Evolutionary conservation across 768 basidiomycete genomes (phyloP).

Genomic region (Mycena galericulata): DNA sequence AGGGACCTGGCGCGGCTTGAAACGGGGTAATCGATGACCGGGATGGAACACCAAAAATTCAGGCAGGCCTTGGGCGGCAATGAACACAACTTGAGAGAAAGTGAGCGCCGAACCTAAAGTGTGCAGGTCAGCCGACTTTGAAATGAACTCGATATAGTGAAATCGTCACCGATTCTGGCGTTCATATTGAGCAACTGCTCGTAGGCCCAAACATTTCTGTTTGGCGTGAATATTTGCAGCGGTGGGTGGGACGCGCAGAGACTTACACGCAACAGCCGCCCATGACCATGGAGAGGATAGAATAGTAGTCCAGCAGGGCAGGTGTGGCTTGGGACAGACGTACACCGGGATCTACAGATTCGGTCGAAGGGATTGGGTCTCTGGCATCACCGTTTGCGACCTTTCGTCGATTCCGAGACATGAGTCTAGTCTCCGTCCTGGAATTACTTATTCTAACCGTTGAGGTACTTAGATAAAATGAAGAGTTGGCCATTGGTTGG

Average conservation of each 20-base stretch:
- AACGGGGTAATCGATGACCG: slow-evolving; percentile 54
- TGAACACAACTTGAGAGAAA: slow-evolving; percentile 87
- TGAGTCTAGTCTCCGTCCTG: background rate
- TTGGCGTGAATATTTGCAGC: background rate
- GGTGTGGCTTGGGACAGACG: slow-evolving; percentile 47
- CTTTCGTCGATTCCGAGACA: slow-evolving; percentile 37
- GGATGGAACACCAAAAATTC: slow-evolving; percentile 63
- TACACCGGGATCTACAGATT: slow-evolving; percentile 43
- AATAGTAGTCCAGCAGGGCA: slow-evolving; percentile 53
- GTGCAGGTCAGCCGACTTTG: slow-evolving; percentile 2
- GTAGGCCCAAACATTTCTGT: slow-evolving; percentile 82
- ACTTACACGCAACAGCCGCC: slow-evolving; percentile 88
- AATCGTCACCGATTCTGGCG: slow-evolving; percentile 69
- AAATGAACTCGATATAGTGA: background rate
- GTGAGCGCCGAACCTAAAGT: slow-evolving; percentile 81
- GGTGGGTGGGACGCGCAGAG: background rate
- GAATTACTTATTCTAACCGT: background rate
- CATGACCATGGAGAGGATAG: slow-evolving; percentile 71
- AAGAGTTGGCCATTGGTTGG: too few relatives aligned
- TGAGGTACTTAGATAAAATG: too few relatives aligned
- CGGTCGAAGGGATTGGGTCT: background rate
- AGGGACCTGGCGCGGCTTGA: slow-evolving; percentile 80
- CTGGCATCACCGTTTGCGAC: slow-evolving; percentile 24
- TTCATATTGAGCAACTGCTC: slow-evolving; percentile 80
- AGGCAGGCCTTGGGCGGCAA: slow-evolving; percentile 74